Conservation (phyloP, 148 eudicot genomes). For the Agrostemma githago region DNA sequence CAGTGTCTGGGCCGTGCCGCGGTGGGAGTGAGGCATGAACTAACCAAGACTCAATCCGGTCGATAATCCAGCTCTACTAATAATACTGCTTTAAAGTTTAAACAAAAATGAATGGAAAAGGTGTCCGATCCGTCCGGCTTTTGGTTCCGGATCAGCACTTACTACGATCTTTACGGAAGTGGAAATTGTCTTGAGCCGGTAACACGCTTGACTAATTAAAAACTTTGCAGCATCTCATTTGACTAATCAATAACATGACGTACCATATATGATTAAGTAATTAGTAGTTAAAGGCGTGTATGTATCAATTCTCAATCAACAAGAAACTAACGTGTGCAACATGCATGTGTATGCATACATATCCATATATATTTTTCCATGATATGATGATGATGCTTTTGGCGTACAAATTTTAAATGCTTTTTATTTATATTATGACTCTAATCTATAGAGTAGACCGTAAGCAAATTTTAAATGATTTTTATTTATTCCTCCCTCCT, state of each 20-base stretch:
- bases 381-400: constrained; percentile 20
- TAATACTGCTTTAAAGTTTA: too few relatives aligned
- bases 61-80: too few relatives aligned
- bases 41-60: too few relatives aligned
- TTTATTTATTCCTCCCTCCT: too few relatives aligned
- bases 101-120: too few relatives aligned
- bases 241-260: not conserved
- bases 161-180: constrained; percentile 16
- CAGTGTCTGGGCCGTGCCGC: too few relatives aligned
- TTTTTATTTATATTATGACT: too few relatives aligned
- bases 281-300: not conserved
- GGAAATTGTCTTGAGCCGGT: constrained; percentile 24
- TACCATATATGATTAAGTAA: not conserved
- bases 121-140: not conserved
- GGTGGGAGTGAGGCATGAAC: too few relatives aligned
- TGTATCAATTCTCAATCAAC: constrained; percentile 10
- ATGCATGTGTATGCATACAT: constrained; percentile 2
- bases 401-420: not conserved
- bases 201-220: constrained; percentile 25
- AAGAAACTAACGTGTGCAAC: constrained; percentile 18
- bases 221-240: constrained; percentile 7
- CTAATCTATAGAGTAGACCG: too few relatives aligned
- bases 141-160: not conserved
- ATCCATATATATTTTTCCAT: not conserved
- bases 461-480: too few relatives aligned